Percentiles rank a stretch among this genome's conserved stretches.
Conservation (phyloP, 169 alveolate species). For the Babesia ovata region DNA sequence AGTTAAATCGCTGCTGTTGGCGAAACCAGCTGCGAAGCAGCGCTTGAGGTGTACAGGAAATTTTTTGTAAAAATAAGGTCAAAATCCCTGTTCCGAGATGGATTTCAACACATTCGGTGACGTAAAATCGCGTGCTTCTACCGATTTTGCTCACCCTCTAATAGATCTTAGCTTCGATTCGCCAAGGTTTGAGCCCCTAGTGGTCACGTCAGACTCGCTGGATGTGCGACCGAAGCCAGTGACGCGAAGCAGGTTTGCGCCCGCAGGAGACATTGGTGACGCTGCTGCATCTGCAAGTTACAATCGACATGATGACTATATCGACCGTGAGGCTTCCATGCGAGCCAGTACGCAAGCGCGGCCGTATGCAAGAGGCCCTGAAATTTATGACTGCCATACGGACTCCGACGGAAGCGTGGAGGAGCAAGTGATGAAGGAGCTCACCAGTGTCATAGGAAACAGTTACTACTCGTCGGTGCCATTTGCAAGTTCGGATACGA, state of each 20-base stretch:
- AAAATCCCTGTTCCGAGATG: no score
- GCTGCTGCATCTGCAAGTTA: neutral
- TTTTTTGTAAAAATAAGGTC: no score
- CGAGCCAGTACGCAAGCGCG: no score
- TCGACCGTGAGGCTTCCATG: no score
- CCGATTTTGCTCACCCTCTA: neutral
- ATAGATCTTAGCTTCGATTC: neutral
- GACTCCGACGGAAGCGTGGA: constrained; percentile 20
- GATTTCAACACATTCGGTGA: no score
- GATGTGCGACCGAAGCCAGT: neutral
- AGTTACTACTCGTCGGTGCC: constrained; percentile 8
- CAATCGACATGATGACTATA: neutral
- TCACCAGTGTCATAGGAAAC: neutral
- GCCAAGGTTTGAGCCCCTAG: no score
- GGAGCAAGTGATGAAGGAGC: constrained; percentile 2
- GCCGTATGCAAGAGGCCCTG: neutral
- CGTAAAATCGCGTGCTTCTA: neutral
- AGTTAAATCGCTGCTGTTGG: no score
- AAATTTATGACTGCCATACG: neutral
- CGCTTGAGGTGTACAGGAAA: no score
- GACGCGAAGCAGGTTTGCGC: neutral
- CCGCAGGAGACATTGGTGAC: neutral
- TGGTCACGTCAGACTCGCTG: no score
- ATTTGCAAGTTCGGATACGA: neutral
- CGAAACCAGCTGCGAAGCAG: no score